Evolutionary conservation across 2,329 filamentous ascomycete species (phyloP).

Genomic region (Leptographium procerum): DNA sequence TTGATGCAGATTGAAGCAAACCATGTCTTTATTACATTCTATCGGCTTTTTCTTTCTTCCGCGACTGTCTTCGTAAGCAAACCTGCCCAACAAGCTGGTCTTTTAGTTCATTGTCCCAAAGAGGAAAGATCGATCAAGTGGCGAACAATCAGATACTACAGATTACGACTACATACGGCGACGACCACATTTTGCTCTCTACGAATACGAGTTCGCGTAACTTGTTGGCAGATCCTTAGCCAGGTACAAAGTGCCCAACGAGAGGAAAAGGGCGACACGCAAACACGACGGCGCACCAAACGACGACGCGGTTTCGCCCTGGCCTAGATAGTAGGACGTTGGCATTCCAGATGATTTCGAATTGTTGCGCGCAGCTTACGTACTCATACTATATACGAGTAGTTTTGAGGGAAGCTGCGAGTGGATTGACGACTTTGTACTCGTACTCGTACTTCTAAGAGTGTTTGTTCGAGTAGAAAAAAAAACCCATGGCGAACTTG

Average conservation of each 20-base stretch:
- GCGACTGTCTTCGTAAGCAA: neutral
- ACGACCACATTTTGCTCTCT: neutral
- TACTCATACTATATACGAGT: no score
- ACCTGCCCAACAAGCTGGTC: neutral
- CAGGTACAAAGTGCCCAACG: no score
- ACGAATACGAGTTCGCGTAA: neutral
- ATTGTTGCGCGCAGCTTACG: no score
- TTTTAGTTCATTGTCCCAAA: neutral
- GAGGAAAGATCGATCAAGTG: neutral
- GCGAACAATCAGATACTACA: neutral
- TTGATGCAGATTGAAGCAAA: neutral
- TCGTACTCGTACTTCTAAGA: no score
- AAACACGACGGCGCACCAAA: no score
- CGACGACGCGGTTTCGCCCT: no score
- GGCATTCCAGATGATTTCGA: no score
- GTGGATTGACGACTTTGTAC: neutral
- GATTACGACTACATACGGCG: neutral
- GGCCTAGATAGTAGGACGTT: no score
- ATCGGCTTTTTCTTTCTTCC: neutral
- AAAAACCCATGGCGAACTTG: neutral
- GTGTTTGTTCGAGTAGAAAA: no score
- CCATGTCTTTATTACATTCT: neutral
- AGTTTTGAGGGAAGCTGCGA: neutral
- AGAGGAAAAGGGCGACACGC: no score
- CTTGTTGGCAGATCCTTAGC: no score